Evolutionary conservation across 1,284 basidiomycete species (phyloP).

Genomic region (Cutaneotrichosporon sp.): DNA sequence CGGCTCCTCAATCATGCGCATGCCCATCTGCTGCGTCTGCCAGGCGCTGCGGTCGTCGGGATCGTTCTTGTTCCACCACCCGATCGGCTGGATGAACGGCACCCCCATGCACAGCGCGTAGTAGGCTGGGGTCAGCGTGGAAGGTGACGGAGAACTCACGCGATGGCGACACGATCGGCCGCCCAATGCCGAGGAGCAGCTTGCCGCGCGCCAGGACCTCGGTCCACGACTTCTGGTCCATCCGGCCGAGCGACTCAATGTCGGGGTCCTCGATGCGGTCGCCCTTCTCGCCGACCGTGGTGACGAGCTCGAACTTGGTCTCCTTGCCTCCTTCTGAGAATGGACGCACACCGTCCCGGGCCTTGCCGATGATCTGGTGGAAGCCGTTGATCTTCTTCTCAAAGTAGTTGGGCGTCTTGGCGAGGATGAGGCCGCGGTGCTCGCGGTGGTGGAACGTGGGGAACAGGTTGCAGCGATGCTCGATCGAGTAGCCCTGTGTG

Average conservation of each 20-base stretch:
- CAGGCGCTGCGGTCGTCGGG: constrained; percentile 46
- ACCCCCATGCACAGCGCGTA: constrained; percentile 56
- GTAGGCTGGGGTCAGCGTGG: constrained; percentile 39
- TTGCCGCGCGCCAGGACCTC: constrained; percentile 17
- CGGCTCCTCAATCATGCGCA: constrained; percentile 45
- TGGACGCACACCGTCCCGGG: constrained; percentile 7
- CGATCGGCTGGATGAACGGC: constrained; percentile 55
- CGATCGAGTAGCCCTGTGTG: constrained; percentile 48
- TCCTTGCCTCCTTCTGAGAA: constrained; percentile 12
- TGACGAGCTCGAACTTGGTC: constrained; percentile 30
- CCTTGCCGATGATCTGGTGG: constrained; percentile 5
- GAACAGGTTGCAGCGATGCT: constrained; percentile 37
- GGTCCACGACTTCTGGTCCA: constrained; percentile 11
- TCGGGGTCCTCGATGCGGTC: constrained; percentile 5
- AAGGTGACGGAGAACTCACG: constrained; percentile 6
- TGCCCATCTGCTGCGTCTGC: constrained; percentile 49
- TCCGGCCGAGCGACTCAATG: constrained; percentile 18
- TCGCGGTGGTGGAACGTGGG: constrained; percentile 27
- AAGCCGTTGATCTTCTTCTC: constrained; percentile 13
- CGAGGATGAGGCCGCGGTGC: constrained; percentile 48
- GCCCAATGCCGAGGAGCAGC: constrained; percentile 20
- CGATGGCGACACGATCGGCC: constrained; percentile 20
- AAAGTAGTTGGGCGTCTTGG: constrained; percentile 48
- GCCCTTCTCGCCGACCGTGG: constrained; percentile 27
- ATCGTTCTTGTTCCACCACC: constrained; percentile 39